Evolutionary conservation across 2,329 filamentous ascomycete species (phyloP).

Genomic region (Byssoonygena ceratinophila): DNA sequence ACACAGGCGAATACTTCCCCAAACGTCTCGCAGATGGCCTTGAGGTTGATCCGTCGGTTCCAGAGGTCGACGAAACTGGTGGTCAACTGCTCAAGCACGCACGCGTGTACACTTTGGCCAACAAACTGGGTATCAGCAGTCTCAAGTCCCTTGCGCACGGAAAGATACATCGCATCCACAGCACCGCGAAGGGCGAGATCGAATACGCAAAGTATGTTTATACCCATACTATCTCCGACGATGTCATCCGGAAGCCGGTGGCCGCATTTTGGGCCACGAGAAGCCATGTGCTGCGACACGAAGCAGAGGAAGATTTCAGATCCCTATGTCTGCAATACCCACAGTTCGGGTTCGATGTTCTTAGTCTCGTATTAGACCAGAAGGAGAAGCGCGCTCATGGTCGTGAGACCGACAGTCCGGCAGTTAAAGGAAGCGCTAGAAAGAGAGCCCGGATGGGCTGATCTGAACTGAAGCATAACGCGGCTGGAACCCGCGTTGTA

Average conservation of each 20-base stretch:
- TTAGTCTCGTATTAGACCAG: conserved; percentile 47
- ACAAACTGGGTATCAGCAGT: conserved; percentile 57
- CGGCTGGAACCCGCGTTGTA: neutral
- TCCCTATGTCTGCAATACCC: conserved; percentile 77
- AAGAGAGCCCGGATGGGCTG: conserved; percentile 27
- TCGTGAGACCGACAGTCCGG: conserved; percentile 27
- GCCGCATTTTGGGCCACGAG: conserved; percentile 84
- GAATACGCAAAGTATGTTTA: conserved; percentile 87
- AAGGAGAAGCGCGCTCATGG: conserved; percentile 35
- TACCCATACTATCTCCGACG: conserved; percentile 58
- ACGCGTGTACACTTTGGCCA: conserved; percentile 76
- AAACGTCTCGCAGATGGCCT: conserved; percentile 50
- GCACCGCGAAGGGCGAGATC: conserved; percentile 80
- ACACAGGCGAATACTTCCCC: conserved; percentile 80
- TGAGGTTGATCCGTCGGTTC: conserved; percentile 56
- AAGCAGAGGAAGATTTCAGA: conserved; percentile 78
- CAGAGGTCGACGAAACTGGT: conserved; percentile 63
- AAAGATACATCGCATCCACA: conserved; percentile 88
- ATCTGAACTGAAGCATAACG: neutral
- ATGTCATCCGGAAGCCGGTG: conserved; percentile 69
- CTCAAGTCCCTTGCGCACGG: conserved; percentile 69
- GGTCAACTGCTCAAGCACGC: conserved; percentile 79
- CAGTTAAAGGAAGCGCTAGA: conserved; percentile 29
- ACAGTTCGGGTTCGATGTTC: conserved; percentile 85
- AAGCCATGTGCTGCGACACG: conserved; percentile 68